phyloP scores from a whole-genome alignment of 257 asterid genomes.

The Agastache rugosa region DNA sequence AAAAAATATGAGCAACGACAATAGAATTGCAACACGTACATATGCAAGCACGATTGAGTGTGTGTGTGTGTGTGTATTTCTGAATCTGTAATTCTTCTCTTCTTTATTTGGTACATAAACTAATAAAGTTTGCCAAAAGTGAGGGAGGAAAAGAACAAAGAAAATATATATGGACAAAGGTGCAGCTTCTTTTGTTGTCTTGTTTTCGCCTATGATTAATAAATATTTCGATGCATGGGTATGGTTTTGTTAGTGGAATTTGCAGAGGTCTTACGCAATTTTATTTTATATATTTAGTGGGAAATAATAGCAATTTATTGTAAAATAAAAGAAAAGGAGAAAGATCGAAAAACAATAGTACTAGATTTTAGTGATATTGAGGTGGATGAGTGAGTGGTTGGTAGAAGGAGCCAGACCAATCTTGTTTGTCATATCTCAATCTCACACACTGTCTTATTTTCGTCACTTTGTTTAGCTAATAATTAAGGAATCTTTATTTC shows the following conservation, averaged over 20 bases:
- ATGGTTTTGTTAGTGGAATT: neutral
- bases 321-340: neutral
- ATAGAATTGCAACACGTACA: conserved; percentile 18
- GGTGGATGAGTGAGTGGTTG: conserved; percentile 20
- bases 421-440: neutral
- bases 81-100: conserved; percentile 8
- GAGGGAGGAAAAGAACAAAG: neutral
- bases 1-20: neutral
- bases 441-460: neutral
- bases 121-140: neutral
- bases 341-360: too few relatives aligned
- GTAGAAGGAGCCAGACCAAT: neutral
- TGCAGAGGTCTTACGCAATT: neutral
- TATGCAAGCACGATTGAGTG: neutral
- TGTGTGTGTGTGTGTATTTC: neutral
- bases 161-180: conserved; percentile 2
- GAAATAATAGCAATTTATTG: neutral
- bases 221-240: neutral
- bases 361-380: neutral
- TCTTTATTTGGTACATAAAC: conserved; percentile 6
- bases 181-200: conserved; percentile 28
- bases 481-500: neutral
- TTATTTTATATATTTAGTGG: neutral
- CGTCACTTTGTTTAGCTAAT: neutral
- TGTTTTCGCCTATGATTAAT: neutral